Percentiles rank a stretch among this genome's conserved stretches.
Evolutionary conservation across 129 eudicot species (phyloP).

Genomic region (Helianthus tuberosus): DNA sequence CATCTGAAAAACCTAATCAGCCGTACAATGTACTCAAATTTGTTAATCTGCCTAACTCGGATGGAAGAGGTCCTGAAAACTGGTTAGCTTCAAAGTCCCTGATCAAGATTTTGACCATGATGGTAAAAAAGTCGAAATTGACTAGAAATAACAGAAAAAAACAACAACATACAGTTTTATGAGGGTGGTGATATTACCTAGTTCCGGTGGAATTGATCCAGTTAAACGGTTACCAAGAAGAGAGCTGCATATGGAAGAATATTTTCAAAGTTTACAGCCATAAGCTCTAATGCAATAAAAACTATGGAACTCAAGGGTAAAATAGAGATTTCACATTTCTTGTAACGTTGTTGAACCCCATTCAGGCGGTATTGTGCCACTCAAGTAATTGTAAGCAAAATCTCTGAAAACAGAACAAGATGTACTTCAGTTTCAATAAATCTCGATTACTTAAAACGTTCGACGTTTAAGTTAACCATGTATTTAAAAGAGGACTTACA

Average conservation of each 20-base stretch:
- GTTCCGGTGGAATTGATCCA: constrained; percentile 62
- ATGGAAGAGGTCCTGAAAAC: constrained; percentile 67
- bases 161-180: constrained; percentile 58
- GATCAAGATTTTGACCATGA: constrained; percentile 18
- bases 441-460: background rate
- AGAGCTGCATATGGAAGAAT: constrained; percentile 51
- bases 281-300: background rate
- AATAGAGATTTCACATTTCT: constrained; percentile 43
- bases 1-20: background rate
- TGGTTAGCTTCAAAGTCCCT: constrained; percentile 77
- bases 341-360: constrained; percentile 64
- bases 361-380: constrained; percentile 69
- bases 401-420: constrained; percentile 49
- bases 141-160: too few relatives aligned
- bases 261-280: constrained; percentile 8
- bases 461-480: background rate
- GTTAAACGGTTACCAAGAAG: constrained; percentile 70
- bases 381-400: constrained; percentile 70
- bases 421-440: constrained; percentile 5
- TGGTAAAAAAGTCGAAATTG: too few relatives aligned
- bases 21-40: constrained; percentile 61
- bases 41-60: constrained; percentile 60
- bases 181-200: constrained; percentile 70
- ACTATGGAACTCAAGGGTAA: background rate
- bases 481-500: constrained; percentile 49